Evolutionary conservation across 2,329 filamentous ascomycete genomes (phyloP).

Genomic region (Neopestalotiopsis sp.): DNA sequence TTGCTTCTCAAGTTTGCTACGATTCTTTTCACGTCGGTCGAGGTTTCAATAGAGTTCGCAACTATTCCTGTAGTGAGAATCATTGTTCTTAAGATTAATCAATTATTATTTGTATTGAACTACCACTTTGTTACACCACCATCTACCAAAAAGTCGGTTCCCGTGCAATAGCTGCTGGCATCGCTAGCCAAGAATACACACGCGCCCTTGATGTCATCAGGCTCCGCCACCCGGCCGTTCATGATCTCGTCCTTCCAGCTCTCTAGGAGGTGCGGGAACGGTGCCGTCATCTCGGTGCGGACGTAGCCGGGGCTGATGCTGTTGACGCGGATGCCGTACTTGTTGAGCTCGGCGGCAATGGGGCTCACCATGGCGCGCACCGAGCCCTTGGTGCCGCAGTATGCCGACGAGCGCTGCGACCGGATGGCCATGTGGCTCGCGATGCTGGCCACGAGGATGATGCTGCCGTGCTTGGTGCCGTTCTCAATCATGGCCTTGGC

Average conservation of each 20-base stretch:
- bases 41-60: too few relatives aligned
- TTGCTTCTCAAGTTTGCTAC: too few relatives aligned
- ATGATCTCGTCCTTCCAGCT: slow-evolving; percentile 71
- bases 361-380: slow-evolving; percentile 51
- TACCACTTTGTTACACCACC: slow-evolving; percentile 53
- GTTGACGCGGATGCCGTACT: slow-evolving; percentile 56
- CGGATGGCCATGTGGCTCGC: slow-evolving; percentile 56
- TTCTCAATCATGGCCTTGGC: slow-evolving; percentile 57
- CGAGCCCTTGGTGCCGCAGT: slow-evolving; percentile 52
- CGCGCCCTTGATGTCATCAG: slow-evolving; percentile 80
- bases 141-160: slow-evolving; percentile 74
- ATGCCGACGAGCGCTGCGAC: slow-evolving; percentile 51
- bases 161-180: slow-evolving; percentile 73
- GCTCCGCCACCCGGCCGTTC: slow-evolving; percentile 68
- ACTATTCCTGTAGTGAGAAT: too few relatives aligned
- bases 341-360: slow-evolving; percentile 48
- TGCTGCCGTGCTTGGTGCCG: slow-evolving; percentile 54
- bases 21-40: too few relatives aligned
- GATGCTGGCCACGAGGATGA: slow-evolving; percentile 59
- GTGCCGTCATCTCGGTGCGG: slow-evolving; percentile 70
- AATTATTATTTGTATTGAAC: neutral
- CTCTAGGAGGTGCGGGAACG: slow-evolving; percentile 50
- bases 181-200: slow-evolving; percentile 86
- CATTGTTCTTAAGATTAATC: neutral
- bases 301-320: slow-evolving; percentile 80